phyloP scores from a whole-genome alignment of 495 filamentous ascomycete genomes.

The Xylaria sp. region DNA sequence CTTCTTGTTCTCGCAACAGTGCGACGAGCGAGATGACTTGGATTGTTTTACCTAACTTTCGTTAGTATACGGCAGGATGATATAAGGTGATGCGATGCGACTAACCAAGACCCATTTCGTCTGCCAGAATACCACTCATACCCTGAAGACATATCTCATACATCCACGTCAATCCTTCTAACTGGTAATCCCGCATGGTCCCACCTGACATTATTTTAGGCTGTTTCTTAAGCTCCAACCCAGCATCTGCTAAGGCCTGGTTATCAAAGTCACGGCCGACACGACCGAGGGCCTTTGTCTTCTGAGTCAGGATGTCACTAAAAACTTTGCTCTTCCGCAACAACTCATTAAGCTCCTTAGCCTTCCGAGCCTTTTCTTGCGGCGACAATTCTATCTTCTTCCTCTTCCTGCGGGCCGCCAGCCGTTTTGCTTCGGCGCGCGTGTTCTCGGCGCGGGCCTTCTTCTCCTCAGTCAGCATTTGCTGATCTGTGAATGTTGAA shows the following conservation, averaged over 20 bases:
- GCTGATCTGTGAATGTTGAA: slow-evolving; percentile 38
- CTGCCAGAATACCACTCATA: slow-evolving; percentile 91
- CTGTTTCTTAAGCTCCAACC: slow-evolving; percentile 81
- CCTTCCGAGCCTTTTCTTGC: slow-evolving; percentile 59
- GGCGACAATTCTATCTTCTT: slow-evolving; percentile 57
- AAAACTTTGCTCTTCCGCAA: slow-evolving; percentile 56
- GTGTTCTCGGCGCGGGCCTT: slow-evolving; percentile 58
- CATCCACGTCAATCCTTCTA: slow-evolving; percentile 95
- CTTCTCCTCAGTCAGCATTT: slow-evolving; percentile 48
- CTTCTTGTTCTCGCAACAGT: slow-evolving; percentile 83
- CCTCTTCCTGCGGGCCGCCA: slow-evolving; percentile 50
- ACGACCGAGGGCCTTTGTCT: slow-evolving; percentile 61
- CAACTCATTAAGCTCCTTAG: slow-evolving; percentile 57
- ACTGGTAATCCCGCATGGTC: slow-evolving; percentile 90
- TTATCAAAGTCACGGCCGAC: slow-evolving; percentile 60
- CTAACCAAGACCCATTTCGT: slow-evolving; percentile 92
- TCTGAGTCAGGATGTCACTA: slow-evolving; percentile 60
- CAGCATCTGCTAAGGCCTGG: slow-evolving; percentile 73
- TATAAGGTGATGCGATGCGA: neutral
- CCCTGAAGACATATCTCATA: slow-evolving; percentile 83
- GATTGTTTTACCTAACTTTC: slow-evolving; percentile 72
- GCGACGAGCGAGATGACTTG: slow-evolving; percentile 93
- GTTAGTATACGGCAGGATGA: slow-evolving; percentile 24
- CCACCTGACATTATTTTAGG: slow-evolving; percentile 85
- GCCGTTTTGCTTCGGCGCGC: slow-evolving; percentile 54